Percentiles rank a stretch among this genome's conserved stretches.
phyloP scores from a whole-genome alignment of 768 basidiomycete species.

The Megacollybia marginata region DNA sequence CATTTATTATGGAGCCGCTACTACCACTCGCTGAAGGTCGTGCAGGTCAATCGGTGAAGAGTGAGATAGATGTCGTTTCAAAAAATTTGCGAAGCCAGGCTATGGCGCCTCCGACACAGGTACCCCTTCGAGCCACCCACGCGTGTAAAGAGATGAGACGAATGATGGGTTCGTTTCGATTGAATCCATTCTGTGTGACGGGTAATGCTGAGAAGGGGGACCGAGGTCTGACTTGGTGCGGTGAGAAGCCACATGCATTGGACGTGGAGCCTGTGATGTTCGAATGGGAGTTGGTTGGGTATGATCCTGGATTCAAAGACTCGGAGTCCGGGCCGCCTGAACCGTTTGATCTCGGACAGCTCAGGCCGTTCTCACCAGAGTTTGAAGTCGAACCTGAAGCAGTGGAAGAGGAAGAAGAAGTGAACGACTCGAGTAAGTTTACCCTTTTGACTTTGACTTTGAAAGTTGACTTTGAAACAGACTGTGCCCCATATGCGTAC shows the following conservation, averaged over 20 bases:
- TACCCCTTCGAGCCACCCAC: constrained; percentile 71
- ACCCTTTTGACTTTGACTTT: too few species aligned
- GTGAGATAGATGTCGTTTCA: not conserved
- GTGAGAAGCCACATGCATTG: constrained; percentile 50
- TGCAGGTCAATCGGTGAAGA: not conserved
- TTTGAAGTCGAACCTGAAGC: not conserved
- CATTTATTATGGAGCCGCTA: constrained; percentile 39
- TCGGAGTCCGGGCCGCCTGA: not conserved
- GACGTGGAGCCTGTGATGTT: constrained; percentile 54
- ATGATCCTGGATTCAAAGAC: constrained; percentile 1
- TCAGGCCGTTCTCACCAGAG: not conserved
- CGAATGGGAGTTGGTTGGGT: constrained; percentile 55
- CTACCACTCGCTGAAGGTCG: constrained; percentile 10
- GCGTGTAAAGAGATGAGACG: constrained; percentile 62
- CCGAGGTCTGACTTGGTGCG: constrained; percentile 30
- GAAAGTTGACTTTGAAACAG: too few species aligned
- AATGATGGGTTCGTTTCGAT: constrained; percentile 74
- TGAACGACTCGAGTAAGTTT: too few species aligned
- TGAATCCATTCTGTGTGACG: constrained; percentile 55
- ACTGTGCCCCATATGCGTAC: too few species aligned
- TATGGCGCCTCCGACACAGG: constrained; percentile 52
- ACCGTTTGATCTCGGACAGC: not conserved
- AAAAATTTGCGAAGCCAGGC: constrained; percentile 23
- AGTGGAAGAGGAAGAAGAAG: too few species aligned
- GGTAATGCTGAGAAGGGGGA: not conserved